A percentile compares a stretch with the other conserved stretches of the same genome.
These are phyloP conservation scores for Mycena vulgaris DNA, from an alignment of 768 basidiomycete genomes.

Conservation along the genomic window DNA sequence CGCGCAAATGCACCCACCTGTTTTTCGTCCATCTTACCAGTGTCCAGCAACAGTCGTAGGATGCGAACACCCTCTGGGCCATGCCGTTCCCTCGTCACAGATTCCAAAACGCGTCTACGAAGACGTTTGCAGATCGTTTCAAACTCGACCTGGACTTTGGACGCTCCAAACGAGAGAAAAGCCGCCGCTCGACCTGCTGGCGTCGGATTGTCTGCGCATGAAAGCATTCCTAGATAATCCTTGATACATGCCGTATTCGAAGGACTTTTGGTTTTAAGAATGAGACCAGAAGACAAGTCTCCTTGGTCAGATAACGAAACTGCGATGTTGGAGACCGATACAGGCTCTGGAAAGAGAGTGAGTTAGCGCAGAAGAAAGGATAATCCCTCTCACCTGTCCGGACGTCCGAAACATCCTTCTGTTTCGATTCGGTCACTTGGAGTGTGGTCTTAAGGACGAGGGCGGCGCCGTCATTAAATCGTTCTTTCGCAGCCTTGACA, in stretches of 20 bases:
- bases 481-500: constrained; percentile 79
- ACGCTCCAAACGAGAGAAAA: constrained; percentile 79
- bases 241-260: constrained; percentile 75
- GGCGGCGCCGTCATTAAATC: constrained; percentile 85
- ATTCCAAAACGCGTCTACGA: constrained; percentile 80
- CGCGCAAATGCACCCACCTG: constrained; percentile 69
- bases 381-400: constrained; percentile 67
- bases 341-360: constrained; percentile 63
- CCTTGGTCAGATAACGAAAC: constrained; percentile 76
- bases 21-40: constrained; percentile 95
- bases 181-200: constrained; percentile 76
- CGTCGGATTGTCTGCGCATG: constrained; percentile 88
- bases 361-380: background rate
- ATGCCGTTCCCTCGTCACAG: constrained; percentile 85
- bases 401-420: constrained; percentile 71
- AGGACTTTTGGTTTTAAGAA: constrained; percentile 68
- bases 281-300: constrained; percentile 75
- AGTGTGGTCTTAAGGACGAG: constrained; percentile 80
- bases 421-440: constrained; percentile 77
- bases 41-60: constrained; percentile 81
- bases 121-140: constrained; percentile 78
- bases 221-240: constrained; percentile 86
- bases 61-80: constrained; percentile 89
- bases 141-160: constrained; percentile 87
- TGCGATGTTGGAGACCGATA: constrained; percentile 75